Base-by-base conservation (phyloP, 1,139 yeast genomes). In the Candida frijolesensis region DNA sequence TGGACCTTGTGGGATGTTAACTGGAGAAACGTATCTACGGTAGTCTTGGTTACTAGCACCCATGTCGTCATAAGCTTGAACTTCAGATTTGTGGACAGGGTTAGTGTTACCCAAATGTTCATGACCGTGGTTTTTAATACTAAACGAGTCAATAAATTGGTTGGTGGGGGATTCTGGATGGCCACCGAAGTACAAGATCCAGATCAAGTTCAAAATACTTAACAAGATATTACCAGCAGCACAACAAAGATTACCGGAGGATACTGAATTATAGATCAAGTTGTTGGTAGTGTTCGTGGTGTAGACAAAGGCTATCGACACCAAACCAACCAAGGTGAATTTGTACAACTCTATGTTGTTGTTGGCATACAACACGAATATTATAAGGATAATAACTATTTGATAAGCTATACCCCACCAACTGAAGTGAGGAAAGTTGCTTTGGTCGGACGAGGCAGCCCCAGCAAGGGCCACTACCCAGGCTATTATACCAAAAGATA, bases 321-420 rank as follows among this genome's bases (percentile, higher is more conserved):
- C 67, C 51, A 79, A 71, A 2, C 85, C 83, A 49, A 83, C 80
- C 46, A 82, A 67, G 25, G 87, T 84, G 58, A 80, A 73, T 55
- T 88, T 82, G 71, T 94, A 90, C 56, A 83, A 78, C 63, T 88
- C 91, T 52, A 89, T 76, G 47, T 84, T 73, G 66, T 88, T 86
- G 61, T 82, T 81, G 51, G 85, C 77, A 60, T 90, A 87, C 37
- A 89, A 72, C 41, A 83, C 63, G 29, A 85, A 69, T 46, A 91
- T 76, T 34, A 80, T 67, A 7, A 75, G 51, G 30, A 89, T 78
- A 39, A 90, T 63, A 35, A 88, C 57, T 34, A 91, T 73, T 70
- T 94, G 84, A 63, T 84, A 94, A 7, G 88, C 94, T n/a, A 94
- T 70, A 3, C 96, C 96, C 99, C 99, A 94, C 99, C 99, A 94